Evolutionary conservation across 164 flowering plant genomes (phyloP), one percentile per base, ranked within the genome.

Genomic region (Liriodendron chinense): DNA sequence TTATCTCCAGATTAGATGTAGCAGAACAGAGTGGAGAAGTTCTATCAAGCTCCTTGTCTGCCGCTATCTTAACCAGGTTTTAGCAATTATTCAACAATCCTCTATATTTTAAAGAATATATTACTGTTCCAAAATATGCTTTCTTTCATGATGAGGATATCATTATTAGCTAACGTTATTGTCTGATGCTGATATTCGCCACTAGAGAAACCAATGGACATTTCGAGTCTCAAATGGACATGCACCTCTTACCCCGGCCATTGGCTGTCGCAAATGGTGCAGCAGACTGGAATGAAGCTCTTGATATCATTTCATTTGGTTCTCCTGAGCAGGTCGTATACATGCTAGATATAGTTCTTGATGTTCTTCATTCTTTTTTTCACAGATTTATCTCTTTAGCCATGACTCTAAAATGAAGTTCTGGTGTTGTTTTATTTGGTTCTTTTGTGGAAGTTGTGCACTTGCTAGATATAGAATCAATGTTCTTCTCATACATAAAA

Each of bases 21-120:
- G 99, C 99, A n/a, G 97, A 96, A 82, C 99, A 87, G 81, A 94
- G 98, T 88, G 97, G 96, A 26, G 99, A 96, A 74, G 81, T 90
- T 73, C 34, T 76, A 21, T 75, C 87, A 13, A 81, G 94, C 43
- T 88, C 96, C 48, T 66, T 89, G 22, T 70, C 90, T 72, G 89
- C 85, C 20, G 87, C 94, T 65, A 69, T 82, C 26, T 78, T 88
- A 69, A 47, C 85, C 9, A 89, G 97, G 99, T 92, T 76, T 34
- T 7, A 9, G 14, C 57, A 61, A 13, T 24, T 73, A 48, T 70
- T 34, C 71, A 66, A 50, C 3, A n/a, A 9, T 63, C 13, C 9
- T 34, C 12, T 20, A 25, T 47, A 4, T 12, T 47, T 21, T 47
- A 7, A 48, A 13, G 56, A 69, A 69, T 14, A 47, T 69, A 12